Evolutionary conservation across 1,284 basidiomycete species (phyloP), one percentile per base, ranked within the genome.

Genomic region (Mixia osmundae): DNA sequence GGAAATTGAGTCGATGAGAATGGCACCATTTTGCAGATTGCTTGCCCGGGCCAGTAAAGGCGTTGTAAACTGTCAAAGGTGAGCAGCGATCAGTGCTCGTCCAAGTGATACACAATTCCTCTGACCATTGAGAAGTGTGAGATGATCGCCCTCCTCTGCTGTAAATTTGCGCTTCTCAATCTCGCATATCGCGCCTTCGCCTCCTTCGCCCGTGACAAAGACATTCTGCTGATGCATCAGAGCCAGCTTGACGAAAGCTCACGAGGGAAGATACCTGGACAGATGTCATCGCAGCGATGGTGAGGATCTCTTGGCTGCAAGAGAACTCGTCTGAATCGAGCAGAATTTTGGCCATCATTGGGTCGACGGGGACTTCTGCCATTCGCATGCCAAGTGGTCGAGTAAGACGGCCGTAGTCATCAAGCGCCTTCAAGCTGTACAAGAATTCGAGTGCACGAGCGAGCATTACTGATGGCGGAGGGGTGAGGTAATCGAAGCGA

Each of bases 81-180:
- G 14, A 36, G 36, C 6, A 31, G 14, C 39, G 16, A 26, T 15
- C 14, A 11, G 14, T 36, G 15, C 7, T 30, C 20, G 10, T 11
- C 15, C 9, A 14, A 25, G 22, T 7, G 10, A 22, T 26, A 30
- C 15, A 18, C 28, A 14, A 15, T 29, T 29, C 26, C 14, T 43
- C 60, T 21, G 49, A 76, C 82, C 79, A 55, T 94, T 95, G 18
- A 94, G 55, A 4, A 87, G 61, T 2, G 85, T 94, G 4, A 94
- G 59, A 53, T 89, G 80, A 52, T 95, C 87, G 46, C 91, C 91
- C 68, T 99, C 87, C 56, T 91, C 80, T 0, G 85, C 83, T 1
- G 82, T 89, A 50, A 97, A 97, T 51, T 91, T 89, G 37, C 89
- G 63, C 33, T 80, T 65, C 54, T 89, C 80, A 7, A 97, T 59